Conservation (phyloP, 2,329 filamentous ascomycete species). For the Phoma sp. region DNA sequence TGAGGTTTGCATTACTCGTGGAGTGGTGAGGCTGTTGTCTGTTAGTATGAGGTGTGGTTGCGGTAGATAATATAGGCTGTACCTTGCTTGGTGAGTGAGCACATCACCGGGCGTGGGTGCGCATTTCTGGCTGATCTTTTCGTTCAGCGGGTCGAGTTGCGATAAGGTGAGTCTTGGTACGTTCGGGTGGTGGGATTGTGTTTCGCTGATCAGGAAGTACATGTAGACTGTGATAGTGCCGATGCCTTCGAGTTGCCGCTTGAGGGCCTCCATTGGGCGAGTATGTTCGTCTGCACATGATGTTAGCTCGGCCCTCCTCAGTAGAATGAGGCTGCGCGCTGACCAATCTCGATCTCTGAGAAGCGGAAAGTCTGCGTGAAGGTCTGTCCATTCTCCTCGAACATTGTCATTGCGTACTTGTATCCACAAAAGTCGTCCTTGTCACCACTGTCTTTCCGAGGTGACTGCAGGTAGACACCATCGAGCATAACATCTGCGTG, state of each 20-base stretch:
- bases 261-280: background rate
- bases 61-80: background rate
- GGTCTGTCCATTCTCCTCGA: background rate
- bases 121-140: constrained; percentile 27
- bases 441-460: background rate
- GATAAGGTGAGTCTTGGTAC: constrained; percentile 30
- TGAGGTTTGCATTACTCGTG: constrained; percentile 3
- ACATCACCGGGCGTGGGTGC: constrained; percentile 20
- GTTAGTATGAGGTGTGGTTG: too few species aligned
- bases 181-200: background rate
- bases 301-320: constrained; percentile 8
- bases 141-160: constrained; percentile 11
- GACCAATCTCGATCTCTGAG: constrained; percentile 24
- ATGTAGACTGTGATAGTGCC: constrained; percentile 23
- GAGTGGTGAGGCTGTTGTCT: constrained; percentile 9
- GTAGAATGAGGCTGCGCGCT: too few species aligned
- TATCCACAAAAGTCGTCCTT: background rate
- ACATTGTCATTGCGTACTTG: background rate
- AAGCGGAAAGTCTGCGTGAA: constrained; percentile 28
- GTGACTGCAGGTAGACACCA: background rate
- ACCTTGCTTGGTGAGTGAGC: background rate
- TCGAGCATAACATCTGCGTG: background rate
- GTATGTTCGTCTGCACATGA: background rate
- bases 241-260: constrained; percentile 16
- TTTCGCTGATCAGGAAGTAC: constrained; percentile 7